Evolutionary conservation across 192 early-diverging fungal genomes (phyloP).

Genomic region (Coemansia sp.): DNA sequence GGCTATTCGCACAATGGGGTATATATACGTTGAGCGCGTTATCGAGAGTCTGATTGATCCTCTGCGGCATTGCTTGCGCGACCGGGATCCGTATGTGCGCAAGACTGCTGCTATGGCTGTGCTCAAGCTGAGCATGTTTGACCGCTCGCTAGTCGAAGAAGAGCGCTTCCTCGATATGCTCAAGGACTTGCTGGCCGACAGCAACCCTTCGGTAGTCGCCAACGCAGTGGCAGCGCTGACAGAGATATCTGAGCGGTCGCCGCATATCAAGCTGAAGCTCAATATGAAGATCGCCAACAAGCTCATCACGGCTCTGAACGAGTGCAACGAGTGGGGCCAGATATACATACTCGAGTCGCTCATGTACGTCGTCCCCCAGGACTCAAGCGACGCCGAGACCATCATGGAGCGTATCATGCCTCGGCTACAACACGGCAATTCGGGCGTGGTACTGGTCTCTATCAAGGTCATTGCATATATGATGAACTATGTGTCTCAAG

Average conservation of each 20-base stretch:
- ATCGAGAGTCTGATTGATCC: constrained; percentile 84
- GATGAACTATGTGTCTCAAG: constrained; percentile 89
- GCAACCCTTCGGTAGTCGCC: constrained; percentile 94
- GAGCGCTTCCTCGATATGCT: constrained; percentile 91
- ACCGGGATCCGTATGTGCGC: constrained; percentile 94
- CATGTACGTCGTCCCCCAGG: constrained; percentile 88
- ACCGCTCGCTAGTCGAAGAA: constrained; percentile 79
- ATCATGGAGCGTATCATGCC: constrained; percentile 88
- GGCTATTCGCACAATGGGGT: constrained; percentile 97
- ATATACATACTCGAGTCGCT: constrained; percentile 92
- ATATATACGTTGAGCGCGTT: constrained; percentile 91
- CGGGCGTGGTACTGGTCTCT: constrained; percentile 81
- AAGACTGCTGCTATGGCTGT: constrained; percentile 96
- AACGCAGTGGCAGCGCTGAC: constrained; percentile 92
- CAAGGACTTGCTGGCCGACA: constrained; percentile 80
- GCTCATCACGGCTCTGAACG: constrained; percentile 89
- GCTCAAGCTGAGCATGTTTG: constrained; percentile 91
- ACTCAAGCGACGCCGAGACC: constrained; percentile 84
- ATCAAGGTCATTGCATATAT: constrained; percentile 92
- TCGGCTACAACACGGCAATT: constrained; percentile 93
- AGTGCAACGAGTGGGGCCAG: constrained; percentile 99
- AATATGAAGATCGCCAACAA: constrained; percentile 88
- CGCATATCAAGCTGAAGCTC: constrained; percentile 80
- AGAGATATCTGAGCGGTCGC: constrained; percentile 90
- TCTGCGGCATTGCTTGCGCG: constrained; percentile 75